These are phyloP conservation scores for Colletotrichum costaricense DNA, from an alignment of 2,329 filamentous ascomycete genomes.

Conservation along the genomic window DNA sequence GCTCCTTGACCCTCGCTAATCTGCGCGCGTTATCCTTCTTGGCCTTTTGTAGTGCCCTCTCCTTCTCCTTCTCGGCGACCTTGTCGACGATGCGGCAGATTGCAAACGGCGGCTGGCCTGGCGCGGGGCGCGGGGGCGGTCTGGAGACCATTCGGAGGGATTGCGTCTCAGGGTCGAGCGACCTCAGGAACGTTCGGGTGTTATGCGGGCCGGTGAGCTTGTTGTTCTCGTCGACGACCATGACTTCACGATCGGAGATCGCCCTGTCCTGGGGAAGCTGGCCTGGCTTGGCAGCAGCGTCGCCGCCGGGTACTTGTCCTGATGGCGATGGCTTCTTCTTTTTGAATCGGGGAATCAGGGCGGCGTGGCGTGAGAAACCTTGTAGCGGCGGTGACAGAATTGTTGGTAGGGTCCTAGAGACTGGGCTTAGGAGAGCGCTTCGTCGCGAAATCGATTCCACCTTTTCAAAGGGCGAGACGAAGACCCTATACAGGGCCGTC, in stretches of 20 bases:
- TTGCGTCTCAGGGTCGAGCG: slow-evolving; percentile 46
- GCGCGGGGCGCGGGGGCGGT: slow-evolving; percentile 38
- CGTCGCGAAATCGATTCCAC: slow-evolving; percentile 41
- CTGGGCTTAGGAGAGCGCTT: slow-evolving; percentile 30
- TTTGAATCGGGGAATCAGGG: slow-evolving; percentile 5
- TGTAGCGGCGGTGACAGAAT: not conserved
- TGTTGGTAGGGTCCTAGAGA: slow-evolving; percentile 7
- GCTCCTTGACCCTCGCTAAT: slow-evolving; percentile 69
- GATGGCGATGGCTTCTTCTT: not conserved
- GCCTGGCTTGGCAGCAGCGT: not conserved
- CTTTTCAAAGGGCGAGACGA: slow-evolving; percentile 51
- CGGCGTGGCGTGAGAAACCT: slow-evolving; percentile 17
- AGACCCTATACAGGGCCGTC: slow-evolving; percentile 59
- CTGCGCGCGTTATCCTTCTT: slow-evolving; percentile 52
- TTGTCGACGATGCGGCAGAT: slow-evolving; percentile 80
- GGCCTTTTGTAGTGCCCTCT: slow-evolving; percentile 56
- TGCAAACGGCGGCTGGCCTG: slow-evolving; percentile 52
- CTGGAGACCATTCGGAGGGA: slow-evolving; percentile 53
- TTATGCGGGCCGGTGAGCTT: slow-evolving; percentile 51
- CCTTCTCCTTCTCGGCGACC: slow-evolving; percentile 55
- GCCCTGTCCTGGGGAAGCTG: slow-evolving; percentile 47
- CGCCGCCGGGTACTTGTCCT: not conserved
- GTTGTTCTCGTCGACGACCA: slow-evolving; percentile 54
- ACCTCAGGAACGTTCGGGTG: slow-evolving; percentile 54
- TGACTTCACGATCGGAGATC: slow-evolving; percentile 55